phyloP scores from a whole-genome alignment of 345 rosid species.

The Corchorus olitorius region DNA sequence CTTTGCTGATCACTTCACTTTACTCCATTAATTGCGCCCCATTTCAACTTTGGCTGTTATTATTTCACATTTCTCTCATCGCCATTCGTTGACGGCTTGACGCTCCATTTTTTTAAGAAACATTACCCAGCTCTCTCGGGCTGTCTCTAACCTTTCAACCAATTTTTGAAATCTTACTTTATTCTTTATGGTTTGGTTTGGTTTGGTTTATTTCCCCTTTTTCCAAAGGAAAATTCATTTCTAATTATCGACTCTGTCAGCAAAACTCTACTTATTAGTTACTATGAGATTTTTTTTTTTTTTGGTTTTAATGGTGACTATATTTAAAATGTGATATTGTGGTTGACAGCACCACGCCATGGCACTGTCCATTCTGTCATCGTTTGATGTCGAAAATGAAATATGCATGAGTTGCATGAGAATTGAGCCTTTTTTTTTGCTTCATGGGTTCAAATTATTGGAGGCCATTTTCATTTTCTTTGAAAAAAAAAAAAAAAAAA shows the following conservation, averaged over 20 bases:
- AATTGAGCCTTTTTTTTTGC: not conserved
- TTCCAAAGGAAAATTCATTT: too few species aligned
- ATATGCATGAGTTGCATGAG: constrained; percentile 8
- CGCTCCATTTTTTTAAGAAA: not conserved
- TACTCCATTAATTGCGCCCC: constrained; percentile 3
- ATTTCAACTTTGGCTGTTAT: not conserved
- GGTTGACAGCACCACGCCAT: not conserved
- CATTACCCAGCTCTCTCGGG: not conserved
- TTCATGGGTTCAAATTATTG: too few species aligned
- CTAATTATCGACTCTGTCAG: too few species aligned
- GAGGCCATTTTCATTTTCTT: too few species aligned
- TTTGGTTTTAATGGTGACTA: too few species aligned
- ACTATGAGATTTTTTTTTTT: too few species aligned
- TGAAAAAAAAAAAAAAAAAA: too few species aligned
- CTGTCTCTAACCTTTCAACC: not conserved
- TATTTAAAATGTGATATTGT: not conserved
- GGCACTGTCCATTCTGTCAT: not conserved
- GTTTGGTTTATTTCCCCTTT: too few species aligned
- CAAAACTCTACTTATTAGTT: too few species aligned
- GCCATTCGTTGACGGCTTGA: not conserved
- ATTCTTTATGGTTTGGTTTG: too few species aligned
- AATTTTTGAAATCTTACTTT: too few species aligned
- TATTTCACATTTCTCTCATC: not conserved
- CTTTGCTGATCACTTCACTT: constrained; percentile 1
- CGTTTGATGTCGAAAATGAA: not conserved